Conservation (phyloP, 2,329 filamentous ascomycete species). For the Epichloe uncinata region DNA sequence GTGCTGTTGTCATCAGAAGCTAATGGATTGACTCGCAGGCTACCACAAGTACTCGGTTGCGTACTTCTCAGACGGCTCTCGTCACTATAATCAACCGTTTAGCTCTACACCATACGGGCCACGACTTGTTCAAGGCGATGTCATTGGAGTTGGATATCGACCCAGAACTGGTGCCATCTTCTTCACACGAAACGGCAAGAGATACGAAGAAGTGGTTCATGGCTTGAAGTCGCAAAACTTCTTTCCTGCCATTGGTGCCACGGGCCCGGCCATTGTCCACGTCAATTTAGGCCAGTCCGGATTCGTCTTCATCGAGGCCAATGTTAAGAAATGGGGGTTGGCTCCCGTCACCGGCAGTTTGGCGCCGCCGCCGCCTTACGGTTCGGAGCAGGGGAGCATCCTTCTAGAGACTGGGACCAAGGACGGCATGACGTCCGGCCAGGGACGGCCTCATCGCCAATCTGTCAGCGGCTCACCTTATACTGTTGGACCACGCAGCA, state of each 20-base stretch:
- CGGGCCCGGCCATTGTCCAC: slow-evolving; percentile 82
- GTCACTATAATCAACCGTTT: slow-evolving; percentile 90
- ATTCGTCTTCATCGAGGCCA: slow-evolving; percentile 97
- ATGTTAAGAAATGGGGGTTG: slow-evolving; percentile 98
- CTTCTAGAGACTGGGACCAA: slow-evolving; percentile 74
- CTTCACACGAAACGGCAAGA: slow-evolving; percentile 97
- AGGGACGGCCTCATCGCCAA: slow-evolving; percentile 31
- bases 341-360: slow-evolving; percentile 92
- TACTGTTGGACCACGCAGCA: slow-evolving; percentile 27
- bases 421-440: slow-evolving; percentile 36
- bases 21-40: slow-evolving; percentile 28
- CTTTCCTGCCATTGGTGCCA: slow-evolving; percentile 94
- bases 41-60: slow-evolving; percentile 88
- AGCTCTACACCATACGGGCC: slow-evolving; percentile 67
- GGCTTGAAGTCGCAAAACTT: slow-evolving; percentile 92
- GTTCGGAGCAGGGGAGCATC: slow-evolving; percentile 93
- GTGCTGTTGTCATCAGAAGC: no score
- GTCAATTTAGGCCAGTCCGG: slow-evolving; percentile 97
- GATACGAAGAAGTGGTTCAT: slow-evolving; percentile 85
- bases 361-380: slow-evolving; percentile 90
- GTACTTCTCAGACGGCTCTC: slow-evolving; percentile 76
- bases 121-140: slow-evolving; percentile 79
- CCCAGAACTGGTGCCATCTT: slow-evolving; percentile 91
- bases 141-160: slow-evolving; percentile 88
- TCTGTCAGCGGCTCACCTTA: slow-evolving; percentile 26